These are phyloP conservation scores for Davidsoniella australis DNA, from an alignment of 2,329 filamentous ascomycete species.

Conservation along the genomic window DNA sequence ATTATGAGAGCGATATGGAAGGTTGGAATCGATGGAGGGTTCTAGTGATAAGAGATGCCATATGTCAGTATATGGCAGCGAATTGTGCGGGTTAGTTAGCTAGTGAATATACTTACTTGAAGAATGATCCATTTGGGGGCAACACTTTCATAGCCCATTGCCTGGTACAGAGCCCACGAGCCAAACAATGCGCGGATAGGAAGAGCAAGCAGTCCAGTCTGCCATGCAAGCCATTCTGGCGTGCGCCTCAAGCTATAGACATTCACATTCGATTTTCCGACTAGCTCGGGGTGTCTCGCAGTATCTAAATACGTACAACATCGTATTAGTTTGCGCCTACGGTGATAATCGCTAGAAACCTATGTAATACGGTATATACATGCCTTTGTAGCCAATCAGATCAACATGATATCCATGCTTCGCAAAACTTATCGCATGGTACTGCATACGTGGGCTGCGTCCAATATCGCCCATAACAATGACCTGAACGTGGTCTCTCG, in stretches of 20 bases:
- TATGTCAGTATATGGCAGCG: slow-evolving; percentile 13
- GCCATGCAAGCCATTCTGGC: slow-evolving; percentile 46
- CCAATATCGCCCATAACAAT: slow-evolving; percentile 91
- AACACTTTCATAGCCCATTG: slow-evolving; percentile 57
- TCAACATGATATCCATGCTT: slow-evolving; percentile 66
- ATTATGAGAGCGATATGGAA: slow-evolving; percentile 58
- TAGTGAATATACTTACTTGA: slow-evolving; percentile 32
- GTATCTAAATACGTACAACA: slow-evolving; percentile 39
- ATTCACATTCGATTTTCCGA: slow-evolving; percentile 48
- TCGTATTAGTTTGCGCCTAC: too few species aligned
- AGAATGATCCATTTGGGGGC: slow-evolving; percentile 74
- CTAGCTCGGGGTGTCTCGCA: slow-evolving; percentile 60
- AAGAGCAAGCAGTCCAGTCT: slow-evolving; percentile 10
- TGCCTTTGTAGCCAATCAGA: slow-evolving; percentile 76
- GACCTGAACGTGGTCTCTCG: slow-evolving; percentile 47
- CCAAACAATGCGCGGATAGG: slow-evolving; percentile 13
- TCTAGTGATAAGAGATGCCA: slow-evolving; percentile 32
- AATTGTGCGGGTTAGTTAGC: neutral
- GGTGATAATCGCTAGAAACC: neutral
- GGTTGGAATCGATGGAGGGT: slow-evolving; percentile 87
- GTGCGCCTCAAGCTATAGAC: slow-evolving; percentile 54
- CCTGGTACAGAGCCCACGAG: slow-evolving; percentile 49
- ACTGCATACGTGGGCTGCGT: slow-evolving; percentile 93
- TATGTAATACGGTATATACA: slow-evolving; percentile 6
- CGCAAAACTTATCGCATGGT: slow-evolving; percentile 85